phyloP scores from a whole-genome alignment of 169 alveolate species.

The Cryptosporidium parvum region DNA sequence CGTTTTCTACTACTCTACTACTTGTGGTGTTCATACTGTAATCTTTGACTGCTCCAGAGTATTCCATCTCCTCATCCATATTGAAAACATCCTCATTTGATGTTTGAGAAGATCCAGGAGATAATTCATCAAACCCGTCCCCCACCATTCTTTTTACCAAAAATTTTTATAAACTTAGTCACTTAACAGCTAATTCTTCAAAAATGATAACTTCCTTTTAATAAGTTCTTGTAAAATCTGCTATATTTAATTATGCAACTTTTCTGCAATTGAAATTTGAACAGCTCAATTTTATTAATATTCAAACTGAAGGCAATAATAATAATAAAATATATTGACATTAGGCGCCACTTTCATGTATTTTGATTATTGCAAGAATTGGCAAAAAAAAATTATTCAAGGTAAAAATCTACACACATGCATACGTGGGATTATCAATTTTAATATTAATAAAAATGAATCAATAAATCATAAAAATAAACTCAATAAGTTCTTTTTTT shows the following conservation, averaged over 20 bases:
- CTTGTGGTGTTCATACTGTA: background rate
- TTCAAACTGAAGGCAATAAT: too few relatives aligned
- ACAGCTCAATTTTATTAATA: too few relatives aligned
- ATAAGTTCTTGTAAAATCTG: background rate
- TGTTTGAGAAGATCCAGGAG: constrained; percentile 27
- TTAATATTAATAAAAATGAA: background rate
- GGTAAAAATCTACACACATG: background rate
- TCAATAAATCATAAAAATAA: background rate
- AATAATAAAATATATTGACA: background rate
- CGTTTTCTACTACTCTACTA: background rate
- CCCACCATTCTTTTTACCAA: background rate
- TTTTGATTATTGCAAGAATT: background rate
- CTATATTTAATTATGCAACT: too few relatives aligned
- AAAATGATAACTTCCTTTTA: background rate
- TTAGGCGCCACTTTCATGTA: constrained; percentile 20
- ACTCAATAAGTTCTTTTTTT: too few relatives aligned
- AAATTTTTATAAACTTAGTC: background rate
- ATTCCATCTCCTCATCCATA: constrained; percentile 32
- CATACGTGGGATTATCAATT: background rate
- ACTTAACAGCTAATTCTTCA: background rate
- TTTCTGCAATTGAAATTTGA: too few relatives aligned
- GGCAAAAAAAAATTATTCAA: background rate
- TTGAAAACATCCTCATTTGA: constrained; percentile 55
- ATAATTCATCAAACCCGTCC: constrained; percentile 2
- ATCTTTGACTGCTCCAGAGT: constrained; percentile 6